A percentile compares a stretch with the other conserved stretches of the same genome.
Conservation (phyloP, 73 alveolate genomes). For the Chromera velia region DNA sequence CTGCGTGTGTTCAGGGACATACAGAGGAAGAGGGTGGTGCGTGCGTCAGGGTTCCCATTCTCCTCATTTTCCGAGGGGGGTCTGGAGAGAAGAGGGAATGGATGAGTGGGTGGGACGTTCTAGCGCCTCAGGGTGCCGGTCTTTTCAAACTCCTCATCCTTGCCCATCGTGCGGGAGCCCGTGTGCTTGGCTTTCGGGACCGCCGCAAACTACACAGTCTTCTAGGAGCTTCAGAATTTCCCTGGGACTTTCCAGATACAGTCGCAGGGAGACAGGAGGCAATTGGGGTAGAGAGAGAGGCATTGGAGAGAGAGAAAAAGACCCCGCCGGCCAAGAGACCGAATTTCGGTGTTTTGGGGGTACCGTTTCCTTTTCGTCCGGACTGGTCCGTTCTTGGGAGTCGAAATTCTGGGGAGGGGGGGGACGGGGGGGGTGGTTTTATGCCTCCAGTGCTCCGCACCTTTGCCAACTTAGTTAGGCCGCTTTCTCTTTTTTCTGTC, state of each 20-base stretch:
- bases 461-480: no score
- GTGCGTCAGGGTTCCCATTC: constrained; percentile 5
- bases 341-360: constrained; percentile 16
- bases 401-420: no score
- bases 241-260: constrained; percentile 30
- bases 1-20: no score
- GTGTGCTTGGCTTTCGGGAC: constrained; percentile 23
- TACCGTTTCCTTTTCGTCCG: no score
- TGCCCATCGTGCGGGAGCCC: constrained; percentile 23
- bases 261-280: constrained; percentile 17
- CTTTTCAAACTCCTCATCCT: no score
- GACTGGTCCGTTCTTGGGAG: no score
- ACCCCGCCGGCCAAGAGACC: constrained; percentile 31
- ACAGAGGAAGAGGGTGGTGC: no score
- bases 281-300: no score
- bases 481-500: no score
- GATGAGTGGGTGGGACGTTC: constrained; percentile 25
- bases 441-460: no score
- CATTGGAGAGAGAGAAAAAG: neutral
- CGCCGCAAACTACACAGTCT: constrained; percentile 14
- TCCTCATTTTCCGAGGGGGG: constrained; percentile 20
- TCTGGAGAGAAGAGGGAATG: constrained; percentile 11
- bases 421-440: no score
- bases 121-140: no score
- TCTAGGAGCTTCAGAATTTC: constrained; percentile 20